Evolutionary conservation across 208 protist genomes (phyloP).

Genomic region (Trypanosoma boissoni): DNA sequence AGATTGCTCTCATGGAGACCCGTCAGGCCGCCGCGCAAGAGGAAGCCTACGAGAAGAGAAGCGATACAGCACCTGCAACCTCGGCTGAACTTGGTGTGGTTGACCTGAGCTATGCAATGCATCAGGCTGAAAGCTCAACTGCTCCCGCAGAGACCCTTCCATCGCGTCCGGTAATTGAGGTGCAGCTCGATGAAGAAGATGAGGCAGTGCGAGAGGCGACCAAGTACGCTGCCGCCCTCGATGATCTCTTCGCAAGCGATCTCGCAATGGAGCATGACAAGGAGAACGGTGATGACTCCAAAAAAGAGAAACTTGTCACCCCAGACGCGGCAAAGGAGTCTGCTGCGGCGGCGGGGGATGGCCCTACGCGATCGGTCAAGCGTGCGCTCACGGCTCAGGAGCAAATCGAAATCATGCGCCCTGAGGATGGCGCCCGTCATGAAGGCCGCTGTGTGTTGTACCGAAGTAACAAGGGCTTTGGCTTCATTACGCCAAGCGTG

Average conservation of each 20-base stretch:
- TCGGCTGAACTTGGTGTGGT: not conserved
- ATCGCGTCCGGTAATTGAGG: conserved; percentile 7
- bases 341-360: not conserved
- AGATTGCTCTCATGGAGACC: conserved; percentile 36
- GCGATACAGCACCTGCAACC: not conserved
- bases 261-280: conserved; percentile 3
- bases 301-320: not conserved
- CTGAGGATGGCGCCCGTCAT: conserved; percentile 48
- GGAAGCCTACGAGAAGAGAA: not conserved
- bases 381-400: conserved; percentile 45
- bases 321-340: no score
- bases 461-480: conserved; percentile 59
- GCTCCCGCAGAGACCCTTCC: not conserved
- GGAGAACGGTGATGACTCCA: not conserved
- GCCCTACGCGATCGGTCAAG: not conserved
- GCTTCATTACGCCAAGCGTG: conserved; percentile 68
- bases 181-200: conserved; percentile 55
- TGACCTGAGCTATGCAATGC: not conserved
- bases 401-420: conserved; percentile 66
- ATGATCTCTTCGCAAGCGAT: conserved; percentile 18
- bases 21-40: conserved; percentile 11
- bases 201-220: conserved; percentile 67
- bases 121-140: not conserved
- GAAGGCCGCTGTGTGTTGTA: conserved; percentile 62
- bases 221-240: conserved; percentile 37